phyloP scores from a whole-genome alignment of 108 stramenopile genomes.

The Stephanodiscus triporus region DNA sequence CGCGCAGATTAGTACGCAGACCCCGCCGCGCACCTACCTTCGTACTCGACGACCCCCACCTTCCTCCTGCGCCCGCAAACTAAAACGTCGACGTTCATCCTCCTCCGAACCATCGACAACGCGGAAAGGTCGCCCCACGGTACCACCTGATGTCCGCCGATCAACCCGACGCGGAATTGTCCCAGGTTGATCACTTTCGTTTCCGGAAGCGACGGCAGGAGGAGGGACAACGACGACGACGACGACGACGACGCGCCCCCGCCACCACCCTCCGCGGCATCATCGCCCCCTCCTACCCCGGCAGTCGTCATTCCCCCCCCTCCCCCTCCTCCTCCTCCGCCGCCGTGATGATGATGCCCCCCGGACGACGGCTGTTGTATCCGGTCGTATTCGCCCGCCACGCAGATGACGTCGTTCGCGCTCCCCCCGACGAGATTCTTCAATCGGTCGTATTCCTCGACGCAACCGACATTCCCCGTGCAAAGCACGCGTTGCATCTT shows the following conservation, averaged over 20 bases:
- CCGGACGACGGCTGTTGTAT: no score
- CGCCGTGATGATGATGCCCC: no score
- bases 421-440: conserved; percentile 57
- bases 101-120: conserved; percentile 73
- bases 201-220: conserved; percentile 76
- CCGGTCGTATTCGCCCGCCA: conserved; percentile 93
- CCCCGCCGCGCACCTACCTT: conserved; percentile 62
- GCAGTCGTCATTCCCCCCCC: no score
- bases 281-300: no score
- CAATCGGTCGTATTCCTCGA: conserved; percentile 90
- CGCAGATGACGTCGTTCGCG: conserved; percentile 95
- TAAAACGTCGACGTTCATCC: conserved; percentile 93
- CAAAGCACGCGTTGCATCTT: conserved; percentile 99
- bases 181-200: conserved; percentile 89
- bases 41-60: conserved; percentile 86
- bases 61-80: conserved; percentile 95
- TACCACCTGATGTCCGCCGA: conserved; percentile 94
- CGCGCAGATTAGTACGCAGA: no score
- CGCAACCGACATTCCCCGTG: conserved; percentile 92
- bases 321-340: no score
- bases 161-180: conserved; percentile 91
- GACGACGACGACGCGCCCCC: background rate
- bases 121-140: conserved; percentile 87
- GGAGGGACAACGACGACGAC: background rate
- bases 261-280: conserved; percentile 11